Evolutionary conservation across 306 rosid genomes (phyloP), one percentile per base, ranked within the genome.

Genomic region (Mimosa pudica): DNA sequence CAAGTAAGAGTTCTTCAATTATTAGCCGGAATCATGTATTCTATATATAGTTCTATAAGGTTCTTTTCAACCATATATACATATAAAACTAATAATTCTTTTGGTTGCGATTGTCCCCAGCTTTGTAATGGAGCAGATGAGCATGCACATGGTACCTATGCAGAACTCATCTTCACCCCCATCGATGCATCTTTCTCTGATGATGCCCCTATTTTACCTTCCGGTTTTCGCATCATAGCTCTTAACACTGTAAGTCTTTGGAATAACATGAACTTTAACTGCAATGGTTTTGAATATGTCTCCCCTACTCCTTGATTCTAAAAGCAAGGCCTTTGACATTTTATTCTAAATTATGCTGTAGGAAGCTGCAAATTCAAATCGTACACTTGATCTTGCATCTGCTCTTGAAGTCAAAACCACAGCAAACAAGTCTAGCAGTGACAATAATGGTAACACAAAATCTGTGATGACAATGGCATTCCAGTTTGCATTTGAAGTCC

Each of bases 401-500:
- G 91, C 99, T 68, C 98, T 95, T 60, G 99, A 95, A 49, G 88
- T 91, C 62, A 97, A 97, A 86, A 84, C 91, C 7, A 71, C 92
- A 65, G 91, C 92, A 60, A 89, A 82, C 83, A 88, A 89, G 85
- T 79, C 88, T 38, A 78, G 87, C 12, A 90, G 93, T 55, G 97
- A 88, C 57, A 87, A 69, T 54, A 83, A 91, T 73, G 88, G 89
- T 42, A 84, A 82, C 64, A 82, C 93, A 74, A 95, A 95, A 83
- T 95, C 99, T 72, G 97, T 95, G 76, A 93, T 95, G 99, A 95
- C 99, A 71, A 95, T 95, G 73, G 99, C 99, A 42, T 95, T 95
- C 89, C 99, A 95, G 78, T 93, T 95, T 79, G 97, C 97, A 74
- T 93, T 88, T 78, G 98, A 91, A 74, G 83, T 87, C 73, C 98